Conservation (phyloP, 2,329 filamentous ascomycete species). For the Pseudophaeomoniella oleicola region DNA sequence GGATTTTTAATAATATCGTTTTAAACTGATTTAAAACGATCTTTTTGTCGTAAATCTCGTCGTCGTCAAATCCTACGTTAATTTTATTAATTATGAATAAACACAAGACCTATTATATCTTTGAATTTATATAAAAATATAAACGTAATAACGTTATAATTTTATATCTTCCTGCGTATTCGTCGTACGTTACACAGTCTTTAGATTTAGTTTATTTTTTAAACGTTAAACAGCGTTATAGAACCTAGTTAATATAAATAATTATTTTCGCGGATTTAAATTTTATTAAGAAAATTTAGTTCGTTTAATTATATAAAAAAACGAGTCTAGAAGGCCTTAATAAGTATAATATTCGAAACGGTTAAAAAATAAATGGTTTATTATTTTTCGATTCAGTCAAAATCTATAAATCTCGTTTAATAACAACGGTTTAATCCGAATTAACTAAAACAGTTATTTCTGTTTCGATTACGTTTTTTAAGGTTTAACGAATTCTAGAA, state of each 20-base stretch:
- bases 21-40: constrained; percentile 8
- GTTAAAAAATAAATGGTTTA: too few species aligned
- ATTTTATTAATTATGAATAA: constrained; percentile 9
- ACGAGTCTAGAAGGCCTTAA: not conserved
- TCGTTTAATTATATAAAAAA: not conserved
- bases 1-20: constrained; percentile 9
- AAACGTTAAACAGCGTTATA: constrained; percentile 4
- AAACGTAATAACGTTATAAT: constrained; percentile 9
- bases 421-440: too few species aligned
- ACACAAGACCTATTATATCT: constrained; percentile 7
- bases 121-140: constrained; percentile 13
- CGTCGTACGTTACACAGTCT: constrained; percentile 12
- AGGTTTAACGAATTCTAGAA: too few species aligned
- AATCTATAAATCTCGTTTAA: too few species aligned
- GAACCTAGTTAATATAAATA: not conserved
- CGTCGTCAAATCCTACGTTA: not conserved
- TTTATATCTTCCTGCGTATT: constrained; percentile 10
- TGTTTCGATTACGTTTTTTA: too few species aligned
- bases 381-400: too few species aligned
- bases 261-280: not conserved
- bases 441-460: too few species aligned
- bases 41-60: constrained; percentile 8
- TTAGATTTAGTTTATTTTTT: constrained; percentile 9
- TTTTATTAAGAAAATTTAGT: not conserved
- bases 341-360: too few species aligned